Conservation (phyloP, 345 rosid genomes). For the Rubroshorea leprosula region DNA sequence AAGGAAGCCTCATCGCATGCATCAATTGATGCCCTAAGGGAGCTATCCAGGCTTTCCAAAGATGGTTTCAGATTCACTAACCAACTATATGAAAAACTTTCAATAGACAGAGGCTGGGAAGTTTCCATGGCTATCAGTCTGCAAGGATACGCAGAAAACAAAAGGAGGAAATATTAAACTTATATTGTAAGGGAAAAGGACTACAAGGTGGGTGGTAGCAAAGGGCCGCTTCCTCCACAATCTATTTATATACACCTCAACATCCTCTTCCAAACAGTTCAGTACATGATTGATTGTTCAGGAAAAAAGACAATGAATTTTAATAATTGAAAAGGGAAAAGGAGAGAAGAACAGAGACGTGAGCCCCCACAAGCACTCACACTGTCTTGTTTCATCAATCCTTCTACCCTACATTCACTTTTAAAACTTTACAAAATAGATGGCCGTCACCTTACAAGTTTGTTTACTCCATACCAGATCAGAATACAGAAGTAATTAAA, state of each 20-base stretch:
- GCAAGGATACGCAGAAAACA: slow-evolving; percentile 1
- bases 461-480: slow-evolving; percentile 1
- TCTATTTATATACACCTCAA: slow-evolving; percentile 29
- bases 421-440: slow-evolving; percentile 23
- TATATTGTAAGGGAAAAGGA: slow-evolving; percentile 3
- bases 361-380: slow-evolving; percentile 61
- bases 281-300: slow-evolving; percentile 54
- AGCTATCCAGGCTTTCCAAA: slow-evolving; percentile 39
- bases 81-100: slow-evolving; percentile 93
- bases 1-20: slow-evolving; percentile 67
- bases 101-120: slow-evolving; percentile 75
- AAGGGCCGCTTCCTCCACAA: slow-evolving; percentile 22
- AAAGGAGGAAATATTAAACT: slow-evolving; percentile 6
- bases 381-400: slow-evolving; percentile 34
- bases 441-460: slow-evolving; percentile 3
- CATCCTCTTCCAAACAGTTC: slow-evolving; percentile 21
- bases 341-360: slow-evolving; percentile 33
- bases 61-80: slow-evolving; percentile 70
- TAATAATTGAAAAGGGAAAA: slow-evolving; percentile 45
- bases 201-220: slow-evolving; percentile 9
- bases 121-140: slow-evolving; percentile 45
- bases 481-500: not conserved
- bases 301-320: slow-evolving; percentile 60
- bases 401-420: slow-evolving; percentile 12
- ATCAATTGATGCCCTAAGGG: slow-evolving; percentile 48